Evolutionary conservation across 768 basidiomycete genomes (phyloP), one percentile per base, ranked within the genome.

Genomic region (Candolleomyces efflorescens): DNA sequence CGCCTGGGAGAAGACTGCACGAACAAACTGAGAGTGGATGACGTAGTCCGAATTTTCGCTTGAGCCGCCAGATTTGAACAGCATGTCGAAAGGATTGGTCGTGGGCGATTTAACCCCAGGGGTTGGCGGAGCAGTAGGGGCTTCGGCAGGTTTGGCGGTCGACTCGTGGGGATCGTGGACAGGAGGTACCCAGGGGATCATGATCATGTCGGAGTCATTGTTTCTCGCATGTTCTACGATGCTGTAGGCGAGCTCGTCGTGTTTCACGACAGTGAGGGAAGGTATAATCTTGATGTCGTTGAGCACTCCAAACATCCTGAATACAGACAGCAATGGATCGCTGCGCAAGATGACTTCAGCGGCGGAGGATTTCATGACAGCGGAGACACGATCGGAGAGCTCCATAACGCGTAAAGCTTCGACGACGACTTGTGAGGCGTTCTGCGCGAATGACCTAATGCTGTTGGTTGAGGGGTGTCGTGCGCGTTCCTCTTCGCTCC

Each of bases 321-420:
- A 92, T 53, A 91, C 84, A 20, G 80, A 79, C 0, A 91, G 78
- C 4, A 92, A 67, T 0, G 91, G 87, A 61, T 94, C 91, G 2
- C 83, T 84, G 55, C 79, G 83, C 18, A 91, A 74, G 38, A 94
- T 73, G 1, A 84, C 78, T 46, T 92, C 87, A 0, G 84, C 80
- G 2, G 70, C 79, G 9, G 88, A 85, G 3, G 91, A 92, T 66
- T 86, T 90, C 83, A 98, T 88, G 53, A 96, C 86, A 0, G 89
- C 87, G 0, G 92, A 94, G 3, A 87, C 87, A 61, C 96, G 91
- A 53, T 96, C 91, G 51, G 91, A 83, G 67, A 82, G 63, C 69
- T 97, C 94, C 60, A 98, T 88, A 15, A 98, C 80, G 5, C 94
- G 87, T 6, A 98, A 77, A 0, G 93, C 94, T 51, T 90, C 85